These are phyloP conservation scores for Juglanconis oblonga DNA, from an alignment of 2,329 filamentous ascomycete genomes.

Conservation along the genomic window DNA sequence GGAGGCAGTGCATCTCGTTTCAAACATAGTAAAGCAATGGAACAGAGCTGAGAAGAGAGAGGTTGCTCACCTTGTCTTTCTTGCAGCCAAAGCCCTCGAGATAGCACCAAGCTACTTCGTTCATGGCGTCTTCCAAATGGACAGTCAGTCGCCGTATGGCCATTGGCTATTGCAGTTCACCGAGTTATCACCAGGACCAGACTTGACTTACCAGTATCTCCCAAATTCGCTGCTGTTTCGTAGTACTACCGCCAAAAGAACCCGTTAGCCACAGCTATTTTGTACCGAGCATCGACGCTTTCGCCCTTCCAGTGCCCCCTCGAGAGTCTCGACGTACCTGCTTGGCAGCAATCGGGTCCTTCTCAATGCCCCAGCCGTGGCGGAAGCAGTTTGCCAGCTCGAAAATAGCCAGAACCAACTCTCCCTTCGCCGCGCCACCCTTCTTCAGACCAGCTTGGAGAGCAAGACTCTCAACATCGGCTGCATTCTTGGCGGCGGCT, in stretches of 20 bases:
- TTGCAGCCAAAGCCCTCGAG: conserved; percentile 94
- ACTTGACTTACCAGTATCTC: conserved; percentile 67
- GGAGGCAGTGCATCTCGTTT: conserved; percentile 10
- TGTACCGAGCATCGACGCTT: no score
- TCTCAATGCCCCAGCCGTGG: conserved; percentile 87
- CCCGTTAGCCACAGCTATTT: conserved; percentile 6
- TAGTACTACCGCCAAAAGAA: conserved; percentile 66
- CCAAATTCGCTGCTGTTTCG: conserved; percentile 93
- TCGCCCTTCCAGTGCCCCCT: neutral
- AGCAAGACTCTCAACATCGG: conserved; percentile 79
- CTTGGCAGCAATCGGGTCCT: conserved; percentile 81
- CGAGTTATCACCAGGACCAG: neutral
- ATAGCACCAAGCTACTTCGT: conserved; percentile 95
- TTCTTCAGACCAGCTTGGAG: conserved; percentile 86
- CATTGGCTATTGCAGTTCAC: conserved; percentile 4
- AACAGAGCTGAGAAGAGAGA: neutral
- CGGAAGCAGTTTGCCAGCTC: conserved; percentile 92
- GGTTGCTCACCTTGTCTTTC: conserved; percentile 93
- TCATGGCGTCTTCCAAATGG: conserved; percentile 76
- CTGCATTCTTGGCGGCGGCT: conserved; percentile 85
- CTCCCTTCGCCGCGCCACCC: conserved; percentile 91
- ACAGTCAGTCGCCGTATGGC: conserved; percentile 26
- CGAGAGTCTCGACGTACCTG: conserved; percentile 44
- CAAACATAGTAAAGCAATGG: neutral
- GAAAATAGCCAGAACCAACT: conserved; percentile 93